These are phyloP conservation scores for Dictyostelium discoideum DNA, from an alignment of 78 protist genomes.

Conservation along the genomic window dicty_2.7 NC_007088.5:4691501-4692000, in stretches of 20 bases:
- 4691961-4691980: conserved; percentile 11
- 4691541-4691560: not conserved
- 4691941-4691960: not conserved
- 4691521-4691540: not conserved
- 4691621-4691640: no score
- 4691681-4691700: not conserved
- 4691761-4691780: not conserved
- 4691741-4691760: not conserved
- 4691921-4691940: not conserved
- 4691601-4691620: not conserved
- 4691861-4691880: not conserved
- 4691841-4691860: conserved; percentile 8
- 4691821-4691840: conserved; percentile 37
- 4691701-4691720: conserved; percentile 11
- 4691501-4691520: not conserved
- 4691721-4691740: conserved; percentile 28
- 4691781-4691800: conserved; percentile 4
- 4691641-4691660: not conserved
- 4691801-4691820: conserved; percentile 1
- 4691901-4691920: not conserved
- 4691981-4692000: conserved; percentile 20
- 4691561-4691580: not conserved
- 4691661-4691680: no score
- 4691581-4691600: not conserved
- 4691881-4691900: not conserved